Evolutionary conservation across 2,329 filamentous ascomycete species (phyloP).

Genomic region (Aspergillus brunneoviolaceus): DNA sequence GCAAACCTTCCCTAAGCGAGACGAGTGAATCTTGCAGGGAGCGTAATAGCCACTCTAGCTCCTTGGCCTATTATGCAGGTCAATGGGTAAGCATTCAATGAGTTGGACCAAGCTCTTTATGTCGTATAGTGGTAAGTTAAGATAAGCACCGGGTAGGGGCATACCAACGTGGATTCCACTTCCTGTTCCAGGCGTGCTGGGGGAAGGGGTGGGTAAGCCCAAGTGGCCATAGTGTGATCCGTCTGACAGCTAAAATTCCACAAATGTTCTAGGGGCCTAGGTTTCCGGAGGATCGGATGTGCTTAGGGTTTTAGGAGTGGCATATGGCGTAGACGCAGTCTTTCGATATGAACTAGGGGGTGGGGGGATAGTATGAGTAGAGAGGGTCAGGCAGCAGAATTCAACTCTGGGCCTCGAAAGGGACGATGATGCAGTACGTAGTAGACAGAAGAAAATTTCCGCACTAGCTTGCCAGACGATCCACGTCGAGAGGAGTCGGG

Average conservation of each 20-base stretch:
- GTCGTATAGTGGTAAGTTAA: neutral
- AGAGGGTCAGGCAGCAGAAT: neutral
- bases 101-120: neutral
- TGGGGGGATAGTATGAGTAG: neutral
- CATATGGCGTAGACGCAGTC: neutral
- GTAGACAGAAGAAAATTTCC: slow-evolving; percentile 19
- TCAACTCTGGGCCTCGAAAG: neutral
- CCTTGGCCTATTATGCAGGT: slow-evolving; percentile 46
- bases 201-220: slow-evolving; percentile 60
- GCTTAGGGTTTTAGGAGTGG: neutral
- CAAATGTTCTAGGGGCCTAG: neutral
- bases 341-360: neutral
- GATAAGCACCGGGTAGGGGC: slow-evolving; percentile 15
- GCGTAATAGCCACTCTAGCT: slow-evolving; percentile 64
- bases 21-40: slow-evolving; percentile 62
- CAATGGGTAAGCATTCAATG: slow-evolving; percentile 2
- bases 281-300: neutral
- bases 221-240: slow-evolving; percentile 56
- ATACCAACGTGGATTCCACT: slow-evolving; percentile 55
- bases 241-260: neutral
- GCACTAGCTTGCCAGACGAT: slow-evolving; percentile 9
- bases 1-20: slow-evolving; percentile 68
- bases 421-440: slow-evolving; percentile 3
- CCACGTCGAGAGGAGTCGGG: slow-evolving; percentile 22
- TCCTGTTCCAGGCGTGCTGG: slow-evolving; percentile 52